A percentile compares a stretch with the other conserved stretches of the same genome.
phyloP scores from a whole-genome alignment of 305 asterid species.

The Lippia alba region DNA sequence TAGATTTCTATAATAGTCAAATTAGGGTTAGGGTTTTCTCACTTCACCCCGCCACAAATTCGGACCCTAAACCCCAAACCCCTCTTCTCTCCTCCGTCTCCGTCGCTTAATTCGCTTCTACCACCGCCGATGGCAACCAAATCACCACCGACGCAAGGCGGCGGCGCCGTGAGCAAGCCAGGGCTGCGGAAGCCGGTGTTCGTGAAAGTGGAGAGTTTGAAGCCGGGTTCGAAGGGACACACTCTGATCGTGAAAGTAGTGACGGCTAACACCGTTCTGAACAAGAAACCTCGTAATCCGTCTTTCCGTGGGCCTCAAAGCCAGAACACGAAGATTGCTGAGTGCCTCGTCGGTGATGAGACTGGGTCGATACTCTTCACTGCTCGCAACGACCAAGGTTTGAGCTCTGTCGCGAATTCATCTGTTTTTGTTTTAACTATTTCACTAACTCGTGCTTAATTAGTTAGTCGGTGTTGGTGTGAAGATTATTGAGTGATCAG shows the following conservation, averaged over 20 bases:
- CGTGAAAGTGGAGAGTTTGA: constrained; percentile 64
- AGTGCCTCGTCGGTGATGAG: constrained; percentile 84
- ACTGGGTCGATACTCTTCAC: constrained; percentile 83
- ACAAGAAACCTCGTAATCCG: constrained; percentile 62
- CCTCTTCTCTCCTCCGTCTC: neutral
- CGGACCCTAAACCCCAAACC: constrained; percentile 18
- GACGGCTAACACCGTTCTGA: constrained; percentile 56
- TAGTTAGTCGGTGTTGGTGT: neutral
- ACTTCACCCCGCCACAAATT: constrained; percentile 10
- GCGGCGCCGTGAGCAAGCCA: constrained; percentile 43
- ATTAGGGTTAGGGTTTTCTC: constrained; percentile 54
- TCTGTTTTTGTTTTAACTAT: neutral
- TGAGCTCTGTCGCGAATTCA: neutral
- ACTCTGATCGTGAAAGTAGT: constrained; percentile 67
- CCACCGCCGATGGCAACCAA: constrained; percentile 54
- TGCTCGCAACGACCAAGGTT: constrained; percentile 90
- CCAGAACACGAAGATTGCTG: constrained; percentile 67
- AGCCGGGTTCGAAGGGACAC: constrained; percentile 77
- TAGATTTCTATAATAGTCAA: neutral
- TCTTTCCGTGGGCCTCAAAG: constrained; percentile 55
- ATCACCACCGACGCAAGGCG: constrained; percentile 44
- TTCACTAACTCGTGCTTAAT: neutral
- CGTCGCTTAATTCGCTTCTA: neutral
- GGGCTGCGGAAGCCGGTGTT: constrained; percentile 74
- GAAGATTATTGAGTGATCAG: neutral